Evolutionary conservation across 2,329 filamentous ascomycete species (phyloP).

Genomic region (Gnomoniopsis sp.): DNA sequence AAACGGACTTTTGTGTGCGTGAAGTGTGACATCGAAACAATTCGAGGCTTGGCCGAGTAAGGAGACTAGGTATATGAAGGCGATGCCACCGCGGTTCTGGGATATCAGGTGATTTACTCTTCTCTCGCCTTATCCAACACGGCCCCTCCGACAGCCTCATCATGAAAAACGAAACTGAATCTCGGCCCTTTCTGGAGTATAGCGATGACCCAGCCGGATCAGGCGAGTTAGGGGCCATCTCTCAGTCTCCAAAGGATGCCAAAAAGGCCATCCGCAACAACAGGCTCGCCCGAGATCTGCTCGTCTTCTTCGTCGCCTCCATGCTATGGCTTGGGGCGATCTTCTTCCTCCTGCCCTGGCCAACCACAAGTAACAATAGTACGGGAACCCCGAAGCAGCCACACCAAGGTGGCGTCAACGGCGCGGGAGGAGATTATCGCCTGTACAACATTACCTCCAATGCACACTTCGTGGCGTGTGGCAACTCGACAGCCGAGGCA

Average conservation of each 20-base stretch:
- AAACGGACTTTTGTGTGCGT: not conserved
- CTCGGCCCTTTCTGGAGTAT: conserved; percentile 3
- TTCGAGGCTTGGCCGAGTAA: not conserved
- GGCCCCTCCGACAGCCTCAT: not conserved
- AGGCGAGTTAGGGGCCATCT: not conserved
- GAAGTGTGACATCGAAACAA: conserved; percentile 3
- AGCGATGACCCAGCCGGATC: conserved; percentile 1
- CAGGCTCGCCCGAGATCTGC: not conserved
- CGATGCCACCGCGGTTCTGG: not conserved
- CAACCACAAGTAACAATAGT: not conserved
- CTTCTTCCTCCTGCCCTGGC: not conserved
- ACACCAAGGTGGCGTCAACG: not conserved
- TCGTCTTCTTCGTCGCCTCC: conserved; percentile 5
- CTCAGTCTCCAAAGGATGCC: not conserved
- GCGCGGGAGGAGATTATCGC: not conserved
- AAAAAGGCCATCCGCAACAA: not conserved
- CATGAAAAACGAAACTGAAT: conserved; percentile 7
- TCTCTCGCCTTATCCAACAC: not conserved
- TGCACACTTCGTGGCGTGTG: conserved; percentile 9
- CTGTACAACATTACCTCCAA: conserved; percentile 5
- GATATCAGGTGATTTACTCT: not conserved
- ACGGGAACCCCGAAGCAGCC: not conserved
- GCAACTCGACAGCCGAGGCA: conserved; percentile 17
- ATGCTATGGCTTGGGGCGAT: conserved; percentile 4
- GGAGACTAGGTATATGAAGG: not conserved